phyloP scores from a whole-genome alignment of 352 stramenopile genomes.

The Globisporangium lucens region DNA sequence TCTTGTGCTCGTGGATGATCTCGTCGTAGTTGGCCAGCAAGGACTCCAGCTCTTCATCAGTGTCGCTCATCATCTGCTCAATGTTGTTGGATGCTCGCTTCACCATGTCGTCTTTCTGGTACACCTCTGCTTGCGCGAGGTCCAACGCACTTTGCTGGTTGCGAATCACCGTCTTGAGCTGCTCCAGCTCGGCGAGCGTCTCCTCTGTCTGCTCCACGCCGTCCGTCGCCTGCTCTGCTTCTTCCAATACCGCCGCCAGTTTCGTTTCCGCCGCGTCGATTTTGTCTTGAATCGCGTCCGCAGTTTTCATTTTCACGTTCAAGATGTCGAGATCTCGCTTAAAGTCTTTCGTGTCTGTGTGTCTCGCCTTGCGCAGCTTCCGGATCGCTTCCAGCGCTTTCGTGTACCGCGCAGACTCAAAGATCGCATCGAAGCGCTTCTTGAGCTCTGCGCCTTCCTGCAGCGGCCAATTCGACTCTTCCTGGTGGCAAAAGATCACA shows the following conservation, averaged over 20 bases:
- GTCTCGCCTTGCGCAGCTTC: constrained; percentile 90
- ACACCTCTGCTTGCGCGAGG: constrained; percentile 30
- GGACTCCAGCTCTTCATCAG: constrained; percentile 51
- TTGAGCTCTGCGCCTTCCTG: constrained; percentile 96
- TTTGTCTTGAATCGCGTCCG: constrained; percentile 48
- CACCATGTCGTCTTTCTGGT: constrained; percentile 39
- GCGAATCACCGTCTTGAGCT: constrained; percentile 42
- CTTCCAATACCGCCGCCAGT: constrained; percentile 32
- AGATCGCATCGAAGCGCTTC: constrained; percentile 99
- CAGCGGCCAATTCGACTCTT: constrained; percentile 97
- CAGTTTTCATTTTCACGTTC: constrained; percentile 75
- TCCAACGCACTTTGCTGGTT: constrained; percentile 32
- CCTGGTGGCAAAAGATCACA: constrained; percentile 99
- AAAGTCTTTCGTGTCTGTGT: constrained; percentile 87
- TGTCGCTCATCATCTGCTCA: constrained; percentile 67
- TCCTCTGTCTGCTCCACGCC: constrained; percentile 45
- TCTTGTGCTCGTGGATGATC: constrained; percentile 44
- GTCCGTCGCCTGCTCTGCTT: constrained; percentile 31
- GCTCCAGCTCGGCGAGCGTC: constrained; percentile 52
- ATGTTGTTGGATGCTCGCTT: constrained; percentile 45
- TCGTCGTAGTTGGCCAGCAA: constrained; percentile 58
- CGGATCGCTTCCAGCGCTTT: constrained; percentile 97
- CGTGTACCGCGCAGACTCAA: constrained; percentile 97
- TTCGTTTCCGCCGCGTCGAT: constrained; percentile 48
- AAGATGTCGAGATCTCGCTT: constrained; percentile 93